Evolutionary conservation across 768 basidiomycete species (phyloP).

Genomic region (Leccinum truebloodii): DNA sequence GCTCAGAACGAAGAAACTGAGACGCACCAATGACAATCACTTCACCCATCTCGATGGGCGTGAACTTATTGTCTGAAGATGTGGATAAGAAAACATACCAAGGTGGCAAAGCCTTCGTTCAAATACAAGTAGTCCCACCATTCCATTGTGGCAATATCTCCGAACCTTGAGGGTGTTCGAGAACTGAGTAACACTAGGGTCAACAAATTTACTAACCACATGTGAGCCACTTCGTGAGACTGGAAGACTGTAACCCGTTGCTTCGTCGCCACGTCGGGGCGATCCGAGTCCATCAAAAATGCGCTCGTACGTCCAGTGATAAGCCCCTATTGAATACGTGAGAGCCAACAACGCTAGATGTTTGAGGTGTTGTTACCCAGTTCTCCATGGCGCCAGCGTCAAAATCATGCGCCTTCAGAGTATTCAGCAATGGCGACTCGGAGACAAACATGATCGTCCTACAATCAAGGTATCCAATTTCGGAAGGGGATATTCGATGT

Average conservation of each 20-base stretch:
- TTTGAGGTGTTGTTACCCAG: constrained; percentile 47
- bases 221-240: constrained; percentile 85
- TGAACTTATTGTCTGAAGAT: constrained; percentile 1
- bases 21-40: constrained; percentile 73
- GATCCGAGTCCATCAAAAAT: constrained; percentile 78
- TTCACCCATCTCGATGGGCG: constrained; percentile 70
- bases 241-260: constrained; percentile 78
- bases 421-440: not conserved
- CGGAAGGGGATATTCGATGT: constrained; percentile 89
- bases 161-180: constrained; percentile 57
- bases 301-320: constrained; percentile 87
- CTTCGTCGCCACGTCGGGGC: constrained; percentile 68
- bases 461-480: constrained; percentile 93
- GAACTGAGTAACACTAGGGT: not conserved
- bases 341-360: constrained; percentile 2
- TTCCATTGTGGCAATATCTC: constrained; percentile 90
- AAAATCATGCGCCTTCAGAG: constrained; percentile 72
- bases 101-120: constrained; percentile 87
- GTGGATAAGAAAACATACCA: constrained; percentile 48
- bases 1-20: not conserved
- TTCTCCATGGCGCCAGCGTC: constrained; percentile 95
- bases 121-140: constrained; percentile 89
- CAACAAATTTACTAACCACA: constrained; percentile 52
- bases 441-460: constrained; percentile 25
- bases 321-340: constrained; percentile 52